Base-by-base conservation (phyloP, 129 eudicot genomes). In the Erigeron canadensis region DNA sequence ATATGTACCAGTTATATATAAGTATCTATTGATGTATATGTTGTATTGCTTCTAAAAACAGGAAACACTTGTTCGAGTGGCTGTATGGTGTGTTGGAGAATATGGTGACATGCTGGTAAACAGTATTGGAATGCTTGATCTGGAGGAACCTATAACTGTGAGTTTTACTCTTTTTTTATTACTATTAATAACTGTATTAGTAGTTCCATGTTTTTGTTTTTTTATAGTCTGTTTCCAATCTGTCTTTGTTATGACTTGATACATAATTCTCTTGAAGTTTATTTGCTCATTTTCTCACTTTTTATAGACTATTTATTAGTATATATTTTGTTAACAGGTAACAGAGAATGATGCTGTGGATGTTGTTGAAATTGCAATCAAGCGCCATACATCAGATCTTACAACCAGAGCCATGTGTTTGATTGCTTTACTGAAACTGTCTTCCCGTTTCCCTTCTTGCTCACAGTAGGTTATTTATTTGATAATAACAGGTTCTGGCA, bases 51-150 rank as follows among this genome's bases (percentile, higher is more conserved):
- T 82, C 54, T 39, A 18, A 63, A 63, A 78, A 77, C 79, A 95
- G 99, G 97, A 88, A 86, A 87, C 86, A 45, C 96, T 95, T 80
- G 87, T 86, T 55, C 90, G 95, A 65, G 97, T 95, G 64, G 96
- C 99, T 5, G 91, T 95, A 65, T 95, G 99, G 99, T 95, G 99
- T 82, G 88, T 95, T 28, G 99, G 99, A 28, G 99, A 95, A 86
- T 95, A 95, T 78, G 97, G 97, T 75, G 99, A 95, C 45, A 83
- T 95, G 96, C 76, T 95, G 81, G 88, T 95, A 56, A 81, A 85
- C 81, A 83, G 75, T 74, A 81, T 76, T 77, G 96, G 97, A 71
- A 67, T 80, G 89, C 91, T 95, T 60, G 91, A 80, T 73, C 51
- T 81, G 10, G 99, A 95, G 88, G 99, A 95, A 42, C 99, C 96